Evolutionary conservation across 257 asterid genomes (phyloP).

Genomic region (Oldenlandia corymbosa): DNA sequence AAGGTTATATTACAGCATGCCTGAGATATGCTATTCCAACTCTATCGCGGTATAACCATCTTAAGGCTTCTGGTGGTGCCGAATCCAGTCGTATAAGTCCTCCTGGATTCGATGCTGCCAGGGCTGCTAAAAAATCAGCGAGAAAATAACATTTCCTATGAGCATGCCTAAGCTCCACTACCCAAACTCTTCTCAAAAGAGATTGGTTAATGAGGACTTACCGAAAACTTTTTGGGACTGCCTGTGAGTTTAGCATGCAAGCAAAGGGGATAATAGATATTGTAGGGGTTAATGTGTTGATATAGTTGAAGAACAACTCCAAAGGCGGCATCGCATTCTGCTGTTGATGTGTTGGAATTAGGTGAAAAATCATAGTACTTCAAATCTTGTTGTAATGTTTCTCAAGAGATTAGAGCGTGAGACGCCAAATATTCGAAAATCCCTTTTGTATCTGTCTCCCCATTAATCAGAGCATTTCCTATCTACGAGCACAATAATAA

Average conservation of each 20-base stretch:
- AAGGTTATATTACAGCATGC: too few relatives aligned
- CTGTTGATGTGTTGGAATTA: constrained; percentile 13
- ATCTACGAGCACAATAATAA: too few relatives aligned
- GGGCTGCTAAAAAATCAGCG: too few relatives aligned
- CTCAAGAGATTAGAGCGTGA: constrained; percentile 65
- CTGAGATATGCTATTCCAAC: too few relatives aligned
- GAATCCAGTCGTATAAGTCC: constrained; percentile 55
- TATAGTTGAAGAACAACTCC: constrained; percentile 10
- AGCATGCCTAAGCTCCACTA: too few relatives aligned
- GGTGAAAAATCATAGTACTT: constrained; percentile 49
- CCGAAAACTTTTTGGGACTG: constrained; percentile 39
- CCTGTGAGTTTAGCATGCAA: constrained; percentile 33
- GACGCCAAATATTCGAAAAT: constrained; percentile 55
- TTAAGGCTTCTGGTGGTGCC: too few relatives aligned
- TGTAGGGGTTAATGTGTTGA: constrained; percentile 34
- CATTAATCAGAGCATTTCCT: constrained; percentile 75
- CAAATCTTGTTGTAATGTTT: constrained; percentile 19
- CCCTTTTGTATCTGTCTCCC: constrained; percentile 56
- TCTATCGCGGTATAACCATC: too few relatives aligned
- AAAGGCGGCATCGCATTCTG: constrained; percentile 22
- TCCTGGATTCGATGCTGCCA: constrained; percentile 55
- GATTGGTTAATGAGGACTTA: too few relatives aligned
- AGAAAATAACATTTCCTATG: too few relatives aligned
- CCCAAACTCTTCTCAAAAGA: too few relatives aligned
- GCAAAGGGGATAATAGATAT: constrained; percentile 65